Evolutionary conservation across 352 stramenopile species (phyloP), one percentile per base, ranked within the genome.

Genomic region (Globisporangium paddicum): DNA sequence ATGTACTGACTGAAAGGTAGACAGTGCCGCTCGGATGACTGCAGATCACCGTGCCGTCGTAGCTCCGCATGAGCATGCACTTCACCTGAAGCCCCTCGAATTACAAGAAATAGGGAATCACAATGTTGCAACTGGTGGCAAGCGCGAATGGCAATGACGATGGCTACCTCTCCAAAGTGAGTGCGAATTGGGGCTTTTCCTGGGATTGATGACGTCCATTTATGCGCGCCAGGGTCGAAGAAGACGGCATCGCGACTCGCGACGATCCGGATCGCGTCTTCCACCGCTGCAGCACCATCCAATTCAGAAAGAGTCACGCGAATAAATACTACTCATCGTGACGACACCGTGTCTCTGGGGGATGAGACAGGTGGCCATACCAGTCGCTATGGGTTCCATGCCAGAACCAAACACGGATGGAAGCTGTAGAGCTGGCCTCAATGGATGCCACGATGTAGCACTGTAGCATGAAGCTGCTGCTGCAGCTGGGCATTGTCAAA

Each of bases 11-110:
- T 53, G 71, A 49, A 57, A 91, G 47, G 56, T 83, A 91, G 0
- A 65, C 71, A 9, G 64, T 68, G 4, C 67, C 75, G 26, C 59
- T 26, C 3, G 58, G 50, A 48, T 86, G 79, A 8, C 71, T 68
- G 51, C 81, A 86, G 25, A 88, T 62, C 16, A 89, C 64, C 23
- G 69, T 72, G 34, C 81, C 81, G 64, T 91, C 81, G 28, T 60
- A 64, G 32, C 55, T 69, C 19, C 75, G 69, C 50, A 84, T 60
- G 21, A 75, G 34, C 30, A 82, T 37, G 38, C 62, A 85, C 49
- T 59, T 58, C 38, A 82, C 67, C 79, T 82, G 25, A 1, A 23
- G 30, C 18, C 3, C n/a, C n/a, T n/a, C n/a, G n/a, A n/a, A n/a
- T n/a, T n/a, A n/a, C n/a, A n/a, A n/a, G 13, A 55, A 44, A 23